These are phyloP conservation scores for Alliaria petiolata DNA, from an alignment of 345 rosid genomes.

Conservation along the genomic window DNA sequence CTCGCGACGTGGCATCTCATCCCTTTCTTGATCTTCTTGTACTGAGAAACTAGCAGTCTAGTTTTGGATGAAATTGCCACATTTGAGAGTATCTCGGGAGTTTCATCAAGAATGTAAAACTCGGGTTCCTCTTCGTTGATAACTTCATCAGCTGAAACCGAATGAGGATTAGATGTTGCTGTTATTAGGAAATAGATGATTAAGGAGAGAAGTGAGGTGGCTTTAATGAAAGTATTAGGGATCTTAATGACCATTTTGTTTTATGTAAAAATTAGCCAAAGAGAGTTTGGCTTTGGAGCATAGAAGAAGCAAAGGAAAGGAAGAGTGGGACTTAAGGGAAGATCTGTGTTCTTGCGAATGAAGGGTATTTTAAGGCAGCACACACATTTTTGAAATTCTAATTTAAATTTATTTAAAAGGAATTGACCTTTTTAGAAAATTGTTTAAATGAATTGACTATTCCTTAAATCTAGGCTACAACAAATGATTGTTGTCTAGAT, in stretches of 20 bases:
- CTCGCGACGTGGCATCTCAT: conserved; percentile 29
- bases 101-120: conserved; percentile 26
- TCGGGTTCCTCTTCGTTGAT: conserved; percentile 20
- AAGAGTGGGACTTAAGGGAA: conserved; percentile 21
- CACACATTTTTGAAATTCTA: conserved; percentile 8
- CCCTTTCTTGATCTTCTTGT: conserved; percentile 51
- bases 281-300: conserved; percentile 25
- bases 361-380: conserved; percentile 24
- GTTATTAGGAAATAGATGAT: conserved; percentile 10
- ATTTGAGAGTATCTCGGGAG: conserved; percentile 23
- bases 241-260: conserved; percentile 18
- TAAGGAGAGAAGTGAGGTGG: conserved; percentile 4
- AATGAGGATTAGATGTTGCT: neutral
- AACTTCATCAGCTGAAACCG: conserved; percentile 19
- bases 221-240: conserved; percentile 4
- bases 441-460: conserved; percentile 5
- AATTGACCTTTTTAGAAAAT: neutral
- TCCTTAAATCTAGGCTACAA: conserved; percentile 27
- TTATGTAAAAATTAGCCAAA: conserved; percentile 7
- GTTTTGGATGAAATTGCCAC: conserved; percentile 13
- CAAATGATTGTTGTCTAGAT: conserved; percentile 19
- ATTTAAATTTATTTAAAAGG: neutral
- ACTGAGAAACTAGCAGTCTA: neutral
- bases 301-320: conserved; percentile 10
- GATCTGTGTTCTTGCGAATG: conserved; percentile 29